Percentiles rank a stretch among this genome's conserved stretches.
phyloP scores from a whole-genome alignment of 495 filamentous ascomycete species.

The Bryoglossum gracile region DNA sequence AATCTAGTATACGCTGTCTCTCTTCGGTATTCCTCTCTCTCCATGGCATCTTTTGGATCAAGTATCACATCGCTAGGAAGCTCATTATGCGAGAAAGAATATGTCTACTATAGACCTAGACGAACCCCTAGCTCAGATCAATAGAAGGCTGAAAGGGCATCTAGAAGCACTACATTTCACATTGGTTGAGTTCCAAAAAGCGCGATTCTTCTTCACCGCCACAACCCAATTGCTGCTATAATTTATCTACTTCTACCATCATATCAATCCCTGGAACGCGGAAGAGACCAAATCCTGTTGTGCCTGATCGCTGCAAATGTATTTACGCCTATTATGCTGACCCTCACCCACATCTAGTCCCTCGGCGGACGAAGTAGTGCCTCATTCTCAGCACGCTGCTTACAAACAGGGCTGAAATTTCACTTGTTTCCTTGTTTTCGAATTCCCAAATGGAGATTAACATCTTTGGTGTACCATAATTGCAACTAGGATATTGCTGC shows the following conservation, averaged over 20 bases:
- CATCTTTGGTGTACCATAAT: neutral
- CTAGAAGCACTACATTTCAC: constrained; percentile 2
- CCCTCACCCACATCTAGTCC: constrained; percentile 5
- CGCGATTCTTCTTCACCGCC: constrained; percentile 12
- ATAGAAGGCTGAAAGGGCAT: neutral
- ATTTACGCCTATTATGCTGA: constrained; percentile 9
- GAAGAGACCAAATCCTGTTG: constrained; percentile 1
- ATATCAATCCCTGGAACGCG: neutral
- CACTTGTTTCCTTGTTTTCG: too few species aligned
- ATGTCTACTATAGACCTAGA: neutral
- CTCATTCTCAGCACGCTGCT: neutral
- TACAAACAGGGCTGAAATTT: neutral
- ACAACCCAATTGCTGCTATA: constrained; percentile 10
- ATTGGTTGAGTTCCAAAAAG: constrained; percentile 14
- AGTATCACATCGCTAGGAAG: neutral
- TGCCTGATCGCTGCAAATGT: constrained; percentile 6
- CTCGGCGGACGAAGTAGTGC: neutral
- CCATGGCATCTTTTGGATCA: neutral
- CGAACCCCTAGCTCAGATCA: neutral
- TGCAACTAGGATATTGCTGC: neutral
- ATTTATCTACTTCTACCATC: constrained; percentile 2
- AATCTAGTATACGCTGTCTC: constrained; percentile 7
- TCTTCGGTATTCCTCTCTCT: constrained; percentile 3
- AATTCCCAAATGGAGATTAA: neutral
- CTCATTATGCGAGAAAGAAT: neutral